These are phyloP conservation scores for Podaxis sp. DNA, from an alignment of 768 basidiomycete species.

Conservation along the genomic window DNA sequence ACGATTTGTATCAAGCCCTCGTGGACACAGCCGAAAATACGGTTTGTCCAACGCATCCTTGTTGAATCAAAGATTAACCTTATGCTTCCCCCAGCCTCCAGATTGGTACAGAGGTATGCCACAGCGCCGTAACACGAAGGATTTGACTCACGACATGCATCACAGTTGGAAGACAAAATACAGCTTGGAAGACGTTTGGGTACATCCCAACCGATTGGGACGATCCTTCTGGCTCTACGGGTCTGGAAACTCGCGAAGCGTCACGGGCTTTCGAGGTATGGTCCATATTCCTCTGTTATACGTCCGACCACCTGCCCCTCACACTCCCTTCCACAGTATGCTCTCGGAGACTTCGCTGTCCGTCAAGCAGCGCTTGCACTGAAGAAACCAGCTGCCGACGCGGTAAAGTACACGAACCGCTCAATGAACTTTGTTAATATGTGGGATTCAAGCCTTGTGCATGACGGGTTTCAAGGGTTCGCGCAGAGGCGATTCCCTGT, in stretches of 20 bases:
- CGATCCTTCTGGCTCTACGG: conserved; percentile 43
- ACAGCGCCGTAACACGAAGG: not conserved
- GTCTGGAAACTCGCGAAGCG: conserved; percentile 45
- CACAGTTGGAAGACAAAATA: conserved; percentile 45
- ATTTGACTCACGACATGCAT: too few species aligned
- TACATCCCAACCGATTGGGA: conserved; percentile 46
- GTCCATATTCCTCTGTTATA: not conserved
- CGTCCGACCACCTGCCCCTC: not conserved
- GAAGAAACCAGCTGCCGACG: conserved; percentile 31
- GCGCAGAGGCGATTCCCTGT: conserved; percentile 40
- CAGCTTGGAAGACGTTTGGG: conserved; percentile 46
- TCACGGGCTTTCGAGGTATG: conserved; percentile 42
- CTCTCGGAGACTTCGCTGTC: conserved; percentile 47
- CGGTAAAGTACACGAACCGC: conserved; percentile 40
- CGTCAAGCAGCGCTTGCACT: conserved; percentile 43
- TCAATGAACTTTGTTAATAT: conserved; percentile 50
- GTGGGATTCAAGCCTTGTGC: conserved; percentile 40
- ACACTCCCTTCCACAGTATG: conserved; percentile 27
- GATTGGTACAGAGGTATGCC: conserved; percentile 40
- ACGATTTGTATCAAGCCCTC: conserved; percentile 45
- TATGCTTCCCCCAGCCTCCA: conserved; percentile 30
- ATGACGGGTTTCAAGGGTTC: conserved; percentile 46
- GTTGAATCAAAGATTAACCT: not conserved
- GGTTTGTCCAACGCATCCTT: conserved; percentile 21
- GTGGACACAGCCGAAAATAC: conserved; percentile 51